Evolutionary conservation across 2,329 filamentous ascomycete species (phyloP).

Genomic region (Lecanicillium sp.): DNA sequence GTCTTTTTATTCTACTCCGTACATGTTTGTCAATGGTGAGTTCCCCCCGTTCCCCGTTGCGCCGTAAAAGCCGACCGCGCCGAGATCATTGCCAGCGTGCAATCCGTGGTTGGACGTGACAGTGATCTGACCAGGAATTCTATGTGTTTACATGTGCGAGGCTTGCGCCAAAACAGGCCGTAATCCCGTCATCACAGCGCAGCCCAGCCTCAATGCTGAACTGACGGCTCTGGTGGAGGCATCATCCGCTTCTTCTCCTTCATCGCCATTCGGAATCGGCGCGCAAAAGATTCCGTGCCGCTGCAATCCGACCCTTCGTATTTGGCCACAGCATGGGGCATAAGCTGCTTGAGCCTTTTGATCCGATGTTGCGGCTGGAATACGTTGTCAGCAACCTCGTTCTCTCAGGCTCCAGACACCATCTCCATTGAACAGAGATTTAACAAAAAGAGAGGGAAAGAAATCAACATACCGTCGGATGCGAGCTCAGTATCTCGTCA

Average conservation of each 20-base stretch:
- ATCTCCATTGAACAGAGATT: slow-evolving; percentile 3
- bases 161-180: no score
- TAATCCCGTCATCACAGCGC: no score
- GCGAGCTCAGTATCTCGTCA: slow-evolving; percentile 70
- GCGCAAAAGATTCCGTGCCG: slow-evolving; percentile 46
- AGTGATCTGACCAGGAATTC: no score
- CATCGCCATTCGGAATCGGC: slow-evolving; percentile 45
- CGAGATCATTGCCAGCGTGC: no score
- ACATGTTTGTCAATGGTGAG: no score
- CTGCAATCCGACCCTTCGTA: slow-evolving; percentile 47
- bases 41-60: no score
- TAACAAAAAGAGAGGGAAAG: neutral
- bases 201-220: no score
- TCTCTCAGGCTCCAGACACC: slow-evolving; percentile 44
- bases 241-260: slow-evolving; percentile 24
- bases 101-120: no score
- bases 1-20: no score
- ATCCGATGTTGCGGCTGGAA: slow-evolving; percentile 58
- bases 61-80: no score
- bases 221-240: neutral
- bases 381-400: no score
- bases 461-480: slow-evolving; percentile 55
- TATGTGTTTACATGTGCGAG: no score
- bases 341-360: slow-evolving; percentile 58
- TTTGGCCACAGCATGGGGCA: slow-evolving; percentile 52